A percentile compares a stretch with the other conserved stretches of the same genome.
Conservation (phyloP, 202 grass and related monocot species). For the Digitaria exilis region DNA sequence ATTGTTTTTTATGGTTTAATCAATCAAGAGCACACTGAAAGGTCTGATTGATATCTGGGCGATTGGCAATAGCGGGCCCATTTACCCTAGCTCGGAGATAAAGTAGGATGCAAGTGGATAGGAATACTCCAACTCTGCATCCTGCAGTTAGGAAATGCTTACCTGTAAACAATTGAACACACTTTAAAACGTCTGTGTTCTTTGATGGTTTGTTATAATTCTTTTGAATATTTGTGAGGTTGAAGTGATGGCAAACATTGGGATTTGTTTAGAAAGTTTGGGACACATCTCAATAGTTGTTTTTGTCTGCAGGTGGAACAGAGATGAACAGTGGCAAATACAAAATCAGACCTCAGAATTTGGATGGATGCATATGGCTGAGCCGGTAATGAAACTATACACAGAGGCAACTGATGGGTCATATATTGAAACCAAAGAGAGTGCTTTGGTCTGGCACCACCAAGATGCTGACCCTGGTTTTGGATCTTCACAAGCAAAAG, state of each 20-base stretch:
- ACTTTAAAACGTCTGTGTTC: neutral
- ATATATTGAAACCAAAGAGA: slow-evolving; percentile 69
- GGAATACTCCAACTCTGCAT: neutral
- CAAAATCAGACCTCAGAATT: slow-evolving; percentile 56
- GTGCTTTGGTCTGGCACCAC: slow-evolving; percentile 77
- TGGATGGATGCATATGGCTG: slow-evolving; percentile 64
- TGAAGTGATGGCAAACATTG: slow-evolving; percentile 6
- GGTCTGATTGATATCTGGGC: neutral
- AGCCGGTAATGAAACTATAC: slow-evolving; percentile 79
- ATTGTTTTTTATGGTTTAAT: slow-evolving; percentile 13
- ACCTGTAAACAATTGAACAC: neutral
- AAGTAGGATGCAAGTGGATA: slow-evolving; percentile 10
- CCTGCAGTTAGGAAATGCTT: slow-evolving; percentile 1
- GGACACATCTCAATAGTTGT: neutral
- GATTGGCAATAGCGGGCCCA: neutral
- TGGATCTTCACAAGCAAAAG: slow-evolving; percentile 67
- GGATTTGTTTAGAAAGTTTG: slow-evolving; percentile 12
- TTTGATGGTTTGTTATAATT: slow-evolving; percentile 18
- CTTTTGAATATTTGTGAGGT: slow-evolving; percentile 17
- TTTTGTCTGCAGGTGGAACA: slow-evolving; percentile 53
- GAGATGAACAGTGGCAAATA: slow-evolving; percentile 61
- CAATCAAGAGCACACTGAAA: neutral
- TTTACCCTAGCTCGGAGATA: neutral
- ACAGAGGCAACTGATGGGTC: slow-evolving; percentile 75
- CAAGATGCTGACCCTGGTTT: slow-evolving; percentile 67